A percentile compares a stretch with the other conserved stretches of the same genome.
phyloP scores from a whole-genome alignment of 805 yeast species.

The Kluyveromyces dobzhanskii region DNA sequence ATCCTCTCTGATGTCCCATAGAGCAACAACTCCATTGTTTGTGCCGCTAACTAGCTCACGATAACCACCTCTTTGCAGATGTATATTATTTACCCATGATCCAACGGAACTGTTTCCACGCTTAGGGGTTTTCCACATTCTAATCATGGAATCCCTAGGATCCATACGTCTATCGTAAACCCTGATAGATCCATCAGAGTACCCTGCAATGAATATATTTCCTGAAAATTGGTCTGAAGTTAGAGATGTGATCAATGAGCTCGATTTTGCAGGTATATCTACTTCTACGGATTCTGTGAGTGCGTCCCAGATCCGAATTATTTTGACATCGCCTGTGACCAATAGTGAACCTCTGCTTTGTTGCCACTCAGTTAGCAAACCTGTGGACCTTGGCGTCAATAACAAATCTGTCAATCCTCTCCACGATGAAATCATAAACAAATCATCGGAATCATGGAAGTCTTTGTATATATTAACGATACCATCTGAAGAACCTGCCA shows the following conservation, averaged over 20 bases:
- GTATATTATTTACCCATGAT: constrained; percentile 63
- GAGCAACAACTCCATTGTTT: constrained; percentile 68
- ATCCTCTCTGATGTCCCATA: constrained; percentile 83
- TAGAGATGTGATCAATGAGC: constrained; percentile 77
- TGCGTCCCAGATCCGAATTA: constrained; percentile 93
- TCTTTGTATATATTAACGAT: constrained; percentile 79
- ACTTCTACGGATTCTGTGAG: constrained; percentile 80
- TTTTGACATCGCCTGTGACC: constrained; percentile 91
- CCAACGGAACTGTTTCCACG: constrained; percentile 31
- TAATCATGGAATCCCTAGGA: constrained; percentile 76
- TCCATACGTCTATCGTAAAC: constrained; percentile 87
- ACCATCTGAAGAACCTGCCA: constrained; percentile 92
- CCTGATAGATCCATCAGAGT: constrained; percentile 80
- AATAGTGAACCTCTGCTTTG: constrained; percentile 86
- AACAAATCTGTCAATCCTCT: constrained; percentile 82
- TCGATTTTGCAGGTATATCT: constrained; percentile 86
- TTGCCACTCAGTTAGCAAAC: constrained; percentile 91
- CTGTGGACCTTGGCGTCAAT: constrained; percentile 72
- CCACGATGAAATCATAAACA: constrained; percentile 79
- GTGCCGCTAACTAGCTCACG: constrained; percentile 83
- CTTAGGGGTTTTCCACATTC: constrained; percentile 60
- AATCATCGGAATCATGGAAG: constrained; percentile 47
- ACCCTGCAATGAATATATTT: constrained; percentile 81
- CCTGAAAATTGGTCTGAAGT: constrained; percentile 97
- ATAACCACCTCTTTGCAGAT: constrained; percentile 94